Evolutionary conservation across 805 yeast genomes (phyloP).

Genomic region (Cephaloascus fragrans): DNA sequence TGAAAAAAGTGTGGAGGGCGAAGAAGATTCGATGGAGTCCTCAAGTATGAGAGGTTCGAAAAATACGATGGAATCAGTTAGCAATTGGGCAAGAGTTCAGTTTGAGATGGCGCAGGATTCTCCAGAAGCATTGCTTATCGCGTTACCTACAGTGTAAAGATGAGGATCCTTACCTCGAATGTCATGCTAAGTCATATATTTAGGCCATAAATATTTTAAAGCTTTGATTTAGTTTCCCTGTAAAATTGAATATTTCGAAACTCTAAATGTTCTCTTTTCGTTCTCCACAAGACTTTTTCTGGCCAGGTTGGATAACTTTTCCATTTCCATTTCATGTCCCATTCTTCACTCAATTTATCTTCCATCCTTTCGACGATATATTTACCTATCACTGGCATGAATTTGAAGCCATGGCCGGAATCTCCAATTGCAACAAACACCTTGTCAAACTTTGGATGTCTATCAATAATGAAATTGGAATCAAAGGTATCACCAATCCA

Average conservation of each 20-base stretch:
- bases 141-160: background rate
- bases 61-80: background rate
- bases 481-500: slow-evolving; percentile 30
- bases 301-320: slow-evolving; percentile 11
- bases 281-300: slow-evolving; percentile 12
- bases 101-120: background rate
- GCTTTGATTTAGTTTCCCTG: background rate
- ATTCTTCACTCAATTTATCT: slow-evolving; percentile 12
- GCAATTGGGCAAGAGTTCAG: background rate
- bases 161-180: background rate
- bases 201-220: background rate
- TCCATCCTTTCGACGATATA: slow-evolving; percentile 24
- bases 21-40: background rate
- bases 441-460: slow-evolving; percentile 18
- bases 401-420: slow-evolving; percentile 38
- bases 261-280: slow-evolving; percentile 8
- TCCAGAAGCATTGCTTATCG: background rate
- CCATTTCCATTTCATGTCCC: slow-evolving; percentile 20
- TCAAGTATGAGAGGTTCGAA: background rate
- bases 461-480: slow-evolving; percentile 29
- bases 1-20: background rate
- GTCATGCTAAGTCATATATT: no score
- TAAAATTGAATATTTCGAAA: slow-evolving; percentile 4
- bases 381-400: slow-evolving; percentile 35
- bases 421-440: slow-evolving; percentile 37